phyloP scores from a whole-genome alignment of 2,329 filamentous ascomycete species.

The Fusarium citri region DNA sequence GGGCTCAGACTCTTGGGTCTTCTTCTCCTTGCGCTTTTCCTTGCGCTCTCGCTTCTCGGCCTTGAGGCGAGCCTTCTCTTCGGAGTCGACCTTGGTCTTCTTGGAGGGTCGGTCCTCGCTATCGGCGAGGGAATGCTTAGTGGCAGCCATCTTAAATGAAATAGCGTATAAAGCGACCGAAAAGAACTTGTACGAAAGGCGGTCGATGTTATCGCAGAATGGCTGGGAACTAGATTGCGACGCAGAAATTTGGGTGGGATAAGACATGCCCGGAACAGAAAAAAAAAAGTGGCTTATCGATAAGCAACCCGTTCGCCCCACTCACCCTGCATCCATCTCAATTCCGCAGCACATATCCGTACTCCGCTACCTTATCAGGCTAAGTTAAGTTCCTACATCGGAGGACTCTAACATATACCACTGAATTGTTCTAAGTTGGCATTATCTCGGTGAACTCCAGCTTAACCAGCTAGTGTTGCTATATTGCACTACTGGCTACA shows the following conservation, averaged over 20 bases:
- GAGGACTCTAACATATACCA: conserved; percentile 1
- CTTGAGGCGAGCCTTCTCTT: conserved; percentile 53
- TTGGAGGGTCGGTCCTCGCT: conserved; percentile 54
- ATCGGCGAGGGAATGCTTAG: conserved; percentile 55
- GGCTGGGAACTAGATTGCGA: conserved; percentile 34
- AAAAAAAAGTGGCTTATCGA: conserved; percentile 51
- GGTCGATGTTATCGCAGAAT: conserved; percentile 34
- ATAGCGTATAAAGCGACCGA: conserved; percentile 1
- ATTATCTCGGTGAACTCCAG: neutral
- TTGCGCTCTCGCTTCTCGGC: conserved; percentile 57
- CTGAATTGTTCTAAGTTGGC: neutral
- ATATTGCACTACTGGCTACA: neutral
- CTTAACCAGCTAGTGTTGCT: neutral
- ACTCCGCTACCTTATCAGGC: neutral
- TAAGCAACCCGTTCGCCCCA: conserved; percentile 37
- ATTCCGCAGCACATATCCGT: conserved; percentile 17
- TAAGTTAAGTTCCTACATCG: conserved; percentile 1
- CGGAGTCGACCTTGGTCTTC: conserved; percentile 54
- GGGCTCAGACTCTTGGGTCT: conserved; percentile 33
- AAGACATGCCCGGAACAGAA: conserved; percentile 18
- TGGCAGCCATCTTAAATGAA: conserved; percentile 53
- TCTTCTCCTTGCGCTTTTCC: conserved; percentile 49
- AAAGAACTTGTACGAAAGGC: conserved; percentile 11
- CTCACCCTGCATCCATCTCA: neutral
- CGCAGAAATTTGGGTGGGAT: conserved; percentile 41